Conservation (phyloP, 2,329 filamentous ascomycete species). For the Arthroderma sp. region DNA sequence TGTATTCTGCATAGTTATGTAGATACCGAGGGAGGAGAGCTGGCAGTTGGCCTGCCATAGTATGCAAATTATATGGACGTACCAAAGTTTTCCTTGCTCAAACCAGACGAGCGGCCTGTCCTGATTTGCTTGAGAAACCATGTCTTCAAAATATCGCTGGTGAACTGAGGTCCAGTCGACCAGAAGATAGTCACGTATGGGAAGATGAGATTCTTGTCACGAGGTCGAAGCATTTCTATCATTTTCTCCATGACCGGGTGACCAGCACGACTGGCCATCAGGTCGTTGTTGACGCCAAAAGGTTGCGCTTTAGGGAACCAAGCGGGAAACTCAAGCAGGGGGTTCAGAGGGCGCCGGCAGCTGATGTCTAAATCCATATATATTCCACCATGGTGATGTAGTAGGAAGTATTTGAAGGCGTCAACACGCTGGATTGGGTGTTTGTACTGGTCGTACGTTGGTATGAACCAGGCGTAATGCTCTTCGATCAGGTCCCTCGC, state of each 20-base stretch:
- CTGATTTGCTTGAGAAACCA: constrained; percentile 3
- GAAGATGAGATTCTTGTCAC: constrained; percentile 5
- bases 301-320: constrained; percentile 4
- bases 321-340: neutral
- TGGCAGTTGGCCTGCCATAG: no score
- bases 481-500: constrained; percentile 13
- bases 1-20: neutral
- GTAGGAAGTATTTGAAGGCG: constrained; percentile 15
- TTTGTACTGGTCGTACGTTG: constrained; percentile 14
- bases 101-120: neutral
- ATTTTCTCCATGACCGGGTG: constrained; percentile 9
- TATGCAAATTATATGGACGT: no score
- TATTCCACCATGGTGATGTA: constrained; percentile 16
- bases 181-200: constrained; percentile 11
- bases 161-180: constrained; percentile 9
- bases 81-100: neutral
- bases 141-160: constrained; percentile 3
- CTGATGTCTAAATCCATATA: constrained; percentile 16
- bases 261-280: constrained; percentile 7
- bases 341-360: constrained; percentile 1
- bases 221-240: constrained; percentile 4
- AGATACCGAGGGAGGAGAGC: no score
- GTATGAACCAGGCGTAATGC: constrained; percentile 15
- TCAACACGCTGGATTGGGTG: constrained; percentile 15
- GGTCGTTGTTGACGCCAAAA: constrained; percentile 10